Base-by-base conservation (phyloP, 345 rosid species). In the Hibiscus tridactylites region DNA sequence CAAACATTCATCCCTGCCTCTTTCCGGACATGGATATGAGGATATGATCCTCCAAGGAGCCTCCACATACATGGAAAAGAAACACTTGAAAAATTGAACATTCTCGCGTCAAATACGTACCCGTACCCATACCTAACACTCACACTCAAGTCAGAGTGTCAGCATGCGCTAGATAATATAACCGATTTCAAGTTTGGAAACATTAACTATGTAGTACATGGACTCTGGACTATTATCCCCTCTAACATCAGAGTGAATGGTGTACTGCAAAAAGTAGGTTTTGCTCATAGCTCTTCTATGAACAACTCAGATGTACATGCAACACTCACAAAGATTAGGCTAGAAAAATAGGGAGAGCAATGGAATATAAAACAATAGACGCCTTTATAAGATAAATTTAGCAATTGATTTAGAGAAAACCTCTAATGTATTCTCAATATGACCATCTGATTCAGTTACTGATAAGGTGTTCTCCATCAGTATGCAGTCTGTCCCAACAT, bases 401-500 rank as follows among this genome's bases (percentile, higher is more conserved):
- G 37, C 65, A 71, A 61, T 9, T 17, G 4, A 62, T 52, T 28
- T 63, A 29, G 50, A 47, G 72, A 66, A 13, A 52, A 88, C 93
- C 93, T 86, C 86, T 37, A 78, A 15, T 65, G 83, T 79, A 71
- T 81, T 86, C 66, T 82, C 85, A 9, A 79, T 68, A 17, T 76
- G 86, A 71, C 83, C 78, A 66, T 80, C 81, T 35, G 90, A 83
- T 53, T 72, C 83, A 0, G 83, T 58, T 11, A 80, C 81, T 0
- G 87, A 75, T 39, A 85, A 74, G 75, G 79, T 82, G 62, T 82
- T 83, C 74, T 83, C 88, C 79, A 73, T 74, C n/a, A 75, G 56
- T 6, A 71, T 61, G 76, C 75, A 63, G 60, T 83, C 87, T 24
- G 77, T 72, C 58, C 76, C 83, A 17, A 72, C 75, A 54, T 84